Conservation (phyloP, 2,329 filamentous ascomycete genomes). For the Thielaviopsis ethacetica region DNA sequence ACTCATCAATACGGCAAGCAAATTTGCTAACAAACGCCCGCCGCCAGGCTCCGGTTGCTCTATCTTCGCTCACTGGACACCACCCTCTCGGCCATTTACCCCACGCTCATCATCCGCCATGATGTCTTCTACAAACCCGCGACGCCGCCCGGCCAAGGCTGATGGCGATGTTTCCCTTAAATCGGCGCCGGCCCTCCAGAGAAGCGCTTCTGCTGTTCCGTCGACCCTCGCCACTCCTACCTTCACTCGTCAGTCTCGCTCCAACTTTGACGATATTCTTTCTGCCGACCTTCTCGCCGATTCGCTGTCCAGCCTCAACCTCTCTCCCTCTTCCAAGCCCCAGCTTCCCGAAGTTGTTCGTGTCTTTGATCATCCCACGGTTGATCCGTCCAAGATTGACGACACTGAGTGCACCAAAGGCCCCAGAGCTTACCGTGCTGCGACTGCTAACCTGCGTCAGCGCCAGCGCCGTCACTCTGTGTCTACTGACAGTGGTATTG, state of each 20-base stretch:
- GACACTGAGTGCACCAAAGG: constrained; percentile 27
- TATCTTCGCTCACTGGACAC: background rate
- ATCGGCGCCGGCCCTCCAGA: constrained; percentile 17
- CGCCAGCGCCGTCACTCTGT: constrained; percentile 7
- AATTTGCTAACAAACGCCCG: background rate
- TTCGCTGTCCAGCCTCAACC: constrained; percentile 29
- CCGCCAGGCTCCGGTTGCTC: background rate
- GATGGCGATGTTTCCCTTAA: constrained; percentile 15
- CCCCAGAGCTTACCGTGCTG: constrained; percentile 23
- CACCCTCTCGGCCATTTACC: background rate
- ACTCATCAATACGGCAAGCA: background rate
- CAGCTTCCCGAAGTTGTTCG: background rate
- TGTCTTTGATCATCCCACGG: constrained; percentile 8
- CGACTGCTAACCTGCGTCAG: background rate
- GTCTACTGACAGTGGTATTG: constrained; percentile 10
- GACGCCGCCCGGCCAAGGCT: constrained; percentile 22
- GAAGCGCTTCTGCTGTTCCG: constrained; percentile 21
- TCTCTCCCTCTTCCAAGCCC: constrained; percentile 15
- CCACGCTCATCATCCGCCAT: constrained; percentile 13
- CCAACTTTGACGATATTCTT: constrained; percentile 54
- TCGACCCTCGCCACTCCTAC: constrained; percentile 33
- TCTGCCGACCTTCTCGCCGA: constrained; percentile 49
- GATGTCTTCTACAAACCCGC: constrained; percentile 13
- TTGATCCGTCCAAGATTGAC: constrained; percentile 20
- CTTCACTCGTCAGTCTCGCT: constrained; percentile 50